Percentiles rank a stretch among this genome's conserved stretches.
Evolutionary conservation across 2,329 filamentous ascomycete species (phyloP).

Genomic region (Aureobasidium melanogenum): DNA sequence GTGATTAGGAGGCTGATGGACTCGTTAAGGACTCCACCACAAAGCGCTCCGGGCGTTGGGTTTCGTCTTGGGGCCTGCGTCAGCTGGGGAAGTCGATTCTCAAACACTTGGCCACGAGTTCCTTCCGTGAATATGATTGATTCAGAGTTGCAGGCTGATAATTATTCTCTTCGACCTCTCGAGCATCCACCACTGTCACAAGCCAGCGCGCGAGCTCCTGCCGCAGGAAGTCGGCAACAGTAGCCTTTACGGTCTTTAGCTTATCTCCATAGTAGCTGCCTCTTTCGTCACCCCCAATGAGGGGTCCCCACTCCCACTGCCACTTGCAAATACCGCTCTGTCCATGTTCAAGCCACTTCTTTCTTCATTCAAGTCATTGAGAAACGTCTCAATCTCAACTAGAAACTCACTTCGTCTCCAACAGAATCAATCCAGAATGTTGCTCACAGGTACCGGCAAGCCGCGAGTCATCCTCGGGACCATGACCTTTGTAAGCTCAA

Average conservation of each 20-base stretch:
- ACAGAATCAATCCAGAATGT: slow-evolving; percentile 23
- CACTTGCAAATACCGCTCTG: neutral
- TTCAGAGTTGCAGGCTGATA: neutral
- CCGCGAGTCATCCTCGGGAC: slow-evolving; percentile 71
- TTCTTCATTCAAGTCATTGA: neutral
- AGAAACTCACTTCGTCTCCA: neutral
- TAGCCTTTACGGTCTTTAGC: neutral
- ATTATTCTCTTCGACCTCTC: neutral
- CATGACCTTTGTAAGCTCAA: slow-evolving; percentile 67
- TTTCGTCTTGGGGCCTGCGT: neutral
- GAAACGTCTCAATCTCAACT: neutral
- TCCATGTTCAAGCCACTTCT: neutral
- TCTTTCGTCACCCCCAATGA: slow-evolving; percentile 5
- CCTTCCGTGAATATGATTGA: neutral
- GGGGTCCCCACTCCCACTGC: neutral
- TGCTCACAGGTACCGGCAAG: slow-evolving; percentile 38
- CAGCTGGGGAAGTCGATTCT: neutral
- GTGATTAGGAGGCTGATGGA: slow-evolving; percentile 5
- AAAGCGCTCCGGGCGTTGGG: slow-evolving; percentile 1
- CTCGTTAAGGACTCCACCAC: slow-evolving; percentile 5
- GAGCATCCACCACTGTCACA: neutral
- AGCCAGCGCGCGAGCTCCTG: neutral
- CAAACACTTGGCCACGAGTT: neutral
- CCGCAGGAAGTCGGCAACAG: neutral
- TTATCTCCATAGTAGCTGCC: slow-evolving; percentile 8